A percentile compares a stretch with the other conserved stretches of the same genome.
These are phyloP conservation scores for Chrysoporthe deuterocubensis DNA, from an alignment of 2,329 filamentous ascomycete genomes.

Conservation along the genomic window DNA sequence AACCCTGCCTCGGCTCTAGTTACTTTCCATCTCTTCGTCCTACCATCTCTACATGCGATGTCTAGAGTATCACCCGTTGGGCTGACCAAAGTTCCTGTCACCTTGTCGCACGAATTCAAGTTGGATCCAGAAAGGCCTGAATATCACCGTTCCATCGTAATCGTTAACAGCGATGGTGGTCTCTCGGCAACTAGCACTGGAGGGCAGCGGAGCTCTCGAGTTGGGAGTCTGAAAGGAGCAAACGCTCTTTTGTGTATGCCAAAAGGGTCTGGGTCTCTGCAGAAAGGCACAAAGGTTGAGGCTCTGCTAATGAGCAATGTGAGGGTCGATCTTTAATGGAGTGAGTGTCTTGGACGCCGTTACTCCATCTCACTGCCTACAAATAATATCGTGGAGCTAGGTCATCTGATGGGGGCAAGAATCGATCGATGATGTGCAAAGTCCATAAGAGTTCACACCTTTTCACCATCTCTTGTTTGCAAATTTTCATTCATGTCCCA, in stretches of 20 bases:
- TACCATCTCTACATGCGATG: slow-evolving; percentile 81
- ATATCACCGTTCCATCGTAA: slow-evolving; percentile 85
- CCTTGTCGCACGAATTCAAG: slow-evolving; percentile 71
- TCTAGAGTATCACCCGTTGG: slow-evolving; percentile 71
- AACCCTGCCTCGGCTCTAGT: slow-evolving; percentile 94
- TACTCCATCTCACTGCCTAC: background rate
- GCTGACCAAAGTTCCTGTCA: slow-evolving; percentile 72
- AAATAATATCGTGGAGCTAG: background rate
- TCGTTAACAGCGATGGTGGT: slow-evolving; percentile 65
- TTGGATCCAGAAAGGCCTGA: slow-evolving; percentile 80
- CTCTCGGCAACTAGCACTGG: slow-evolving; percentile 83
- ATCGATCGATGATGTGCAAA: background rate
- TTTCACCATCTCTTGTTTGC: background rate
- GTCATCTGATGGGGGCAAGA: background rate
- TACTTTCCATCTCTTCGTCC: slow-evolving; percentile 90
- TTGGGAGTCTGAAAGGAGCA: slow-evolving; percentile 85
- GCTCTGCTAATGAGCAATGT: slow-evolving; percentile 75
- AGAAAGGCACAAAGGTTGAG: slow-evolving; percentile 72
- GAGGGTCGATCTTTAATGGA: slow-evolving; percentile 33
- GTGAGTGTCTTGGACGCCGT: background rate
- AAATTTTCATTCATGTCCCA: background rate
- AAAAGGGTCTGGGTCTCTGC: slow-evolving; percentile 63
- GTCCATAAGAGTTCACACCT: background rate
- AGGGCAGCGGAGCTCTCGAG: slow-evolving; percentile 84
- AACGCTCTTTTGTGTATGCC: slow-evolving; percentile 85